Evolutionary conservation across 75 land plant genomes (phyloP).

Genomic region (Selaginella moellendorffii): DNA sequence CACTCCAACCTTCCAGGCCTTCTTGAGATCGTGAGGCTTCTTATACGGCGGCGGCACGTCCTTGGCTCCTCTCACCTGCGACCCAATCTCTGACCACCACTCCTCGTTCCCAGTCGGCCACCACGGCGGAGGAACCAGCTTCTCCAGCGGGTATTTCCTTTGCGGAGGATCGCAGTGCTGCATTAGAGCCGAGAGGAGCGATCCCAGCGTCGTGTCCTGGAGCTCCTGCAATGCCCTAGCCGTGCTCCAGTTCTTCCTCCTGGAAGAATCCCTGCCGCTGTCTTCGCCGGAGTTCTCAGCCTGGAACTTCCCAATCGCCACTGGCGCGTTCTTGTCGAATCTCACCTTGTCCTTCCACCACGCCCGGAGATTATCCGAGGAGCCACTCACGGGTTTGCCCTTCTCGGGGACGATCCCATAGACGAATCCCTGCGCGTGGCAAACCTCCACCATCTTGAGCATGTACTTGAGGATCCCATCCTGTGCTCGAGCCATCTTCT

Average conservation of each 20-base stretch:
- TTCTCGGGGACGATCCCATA: conserved; percentile 36
- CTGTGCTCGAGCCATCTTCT: conserved; percentile 36
- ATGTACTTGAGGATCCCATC: conserved; percentile 38
- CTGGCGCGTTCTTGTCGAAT: conserved; percentile 28
- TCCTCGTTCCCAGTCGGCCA: conserved; percentile 66
- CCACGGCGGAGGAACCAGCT: conserved; percentile 61
- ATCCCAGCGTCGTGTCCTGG: too few species aligned
- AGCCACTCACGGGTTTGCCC: conserved; percentile 32
- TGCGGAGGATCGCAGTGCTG: conserved; percentile 86
- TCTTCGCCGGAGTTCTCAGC: neutral
- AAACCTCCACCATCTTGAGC: conserved; percentile 35
- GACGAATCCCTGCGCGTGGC: conserved; percentile 35
- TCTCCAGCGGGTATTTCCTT: conserved; percentile 51
- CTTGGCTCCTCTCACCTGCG: conserved; percentile 44
- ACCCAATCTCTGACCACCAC: conserved; percentile 55
- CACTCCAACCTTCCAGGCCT: conserved; percentile 74
- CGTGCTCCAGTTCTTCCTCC: too few species aligned
- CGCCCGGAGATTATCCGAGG: conserved; percentile 30
- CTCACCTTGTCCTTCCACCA: conserved; percentile 47
- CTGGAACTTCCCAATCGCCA: conserved; percentile 12
- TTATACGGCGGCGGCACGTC: conserved; percentile 73
- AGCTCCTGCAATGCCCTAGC: too few species aligned
- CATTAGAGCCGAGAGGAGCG: conserved; percentile 66
- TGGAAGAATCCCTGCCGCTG: neutral
- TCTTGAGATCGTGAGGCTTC: conserved; percentile 76